Evolutionary conservation across 371 early-diverging fungal species (phyloP).

Genomic region (Mucor indicus): DNA sequence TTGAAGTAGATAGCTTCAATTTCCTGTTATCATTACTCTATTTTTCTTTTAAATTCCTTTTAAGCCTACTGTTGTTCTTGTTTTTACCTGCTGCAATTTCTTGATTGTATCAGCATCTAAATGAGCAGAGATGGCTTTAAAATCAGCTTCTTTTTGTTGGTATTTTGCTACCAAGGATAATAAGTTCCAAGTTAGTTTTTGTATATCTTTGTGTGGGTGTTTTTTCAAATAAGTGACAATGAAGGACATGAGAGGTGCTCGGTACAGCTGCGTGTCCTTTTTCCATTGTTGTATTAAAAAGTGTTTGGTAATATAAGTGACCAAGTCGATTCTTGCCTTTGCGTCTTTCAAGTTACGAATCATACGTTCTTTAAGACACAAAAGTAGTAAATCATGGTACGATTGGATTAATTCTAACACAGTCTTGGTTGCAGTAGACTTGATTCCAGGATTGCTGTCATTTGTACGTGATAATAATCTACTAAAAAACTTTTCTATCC

Average conservation of each 20-base stretch:
- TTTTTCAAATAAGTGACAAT: slow-evolving; percentile 51
- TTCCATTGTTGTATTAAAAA: slow-evolving; percentile 38
- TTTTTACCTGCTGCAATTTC: slow-evolving; percentile 5
- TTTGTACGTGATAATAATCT: slow-evolving; percentile 55
- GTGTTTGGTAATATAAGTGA: slow-evolving; percentile 45
- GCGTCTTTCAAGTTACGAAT: slow-evolving; percentile 39
- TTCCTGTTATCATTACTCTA: not conserved
- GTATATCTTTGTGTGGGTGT: slow-evolving; percentile 64
- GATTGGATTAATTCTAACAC: slow-evolving; percentile 51
- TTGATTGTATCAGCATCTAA: slow-evolving; percentile 13
- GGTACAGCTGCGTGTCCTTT: slow-evolving; percentile 9
- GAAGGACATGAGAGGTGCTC: slow-evolving; percentile 48
- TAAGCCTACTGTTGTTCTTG: not conserved
- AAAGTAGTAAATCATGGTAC: slow-evolving; percentile 44
- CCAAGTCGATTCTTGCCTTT: slow-evolving; percentile 49
- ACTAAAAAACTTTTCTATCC: slow-evolving; percentile 50
- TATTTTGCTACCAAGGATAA: slow-evolving; percentile 11
- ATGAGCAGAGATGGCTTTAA: slow-evolving; percentile 2
- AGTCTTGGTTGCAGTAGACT: slow-evolving; percentile 43
- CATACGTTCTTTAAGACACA: slow-evolving; percentile 35
- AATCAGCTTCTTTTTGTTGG: slow-evolving; percentile 1
- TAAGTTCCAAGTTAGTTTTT: slow-evolving; percentile 56
- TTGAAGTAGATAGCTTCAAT: slow-evolving; percentile 7
- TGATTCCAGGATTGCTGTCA: slow-evolving; percentile 61
- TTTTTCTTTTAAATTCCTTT: slow-evolving; percentile 15